Percentiles rank a stretch among this genome's conserved stretches.
Conservation (phyloP, 2,329 filamentous ascomycete genomes). For the Incumbomyces delicatus region DNA sequence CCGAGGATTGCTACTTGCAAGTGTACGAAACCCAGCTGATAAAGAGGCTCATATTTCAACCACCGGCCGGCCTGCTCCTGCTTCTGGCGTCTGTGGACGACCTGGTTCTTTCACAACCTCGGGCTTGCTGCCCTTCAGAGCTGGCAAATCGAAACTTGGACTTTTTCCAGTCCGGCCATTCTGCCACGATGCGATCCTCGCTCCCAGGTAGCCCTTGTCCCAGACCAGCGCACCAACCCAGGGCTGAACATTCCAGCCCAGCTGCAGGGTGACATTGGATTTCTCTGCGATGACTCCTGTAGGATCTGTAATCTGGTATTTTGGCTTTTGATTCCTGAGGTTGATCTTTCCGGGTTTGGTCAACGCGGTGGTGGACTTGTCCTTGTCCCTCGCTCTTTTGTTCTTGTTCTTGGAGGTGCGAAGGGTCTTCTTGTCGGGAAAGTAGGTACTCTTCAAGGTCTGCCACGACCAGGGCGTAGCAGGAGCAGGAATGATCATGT, state of each 20-base stretch:
- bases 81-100: constrained; percentile 15
- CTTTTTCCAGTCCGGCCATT: constrained; percentile 42
- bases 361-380: constrained; percentile 18
- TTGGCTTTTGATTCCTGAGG: constrained; percentile 77
- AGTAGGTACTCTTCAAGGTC: constrained; percentile 28
- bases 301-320: constrained; percentile 95
- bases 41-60: constrained; percentile 15
- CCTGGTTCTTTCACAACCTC: constrained; percentile 14
- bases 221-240: constrained; percentile 87
- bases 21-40: too few species aligned
- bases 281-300: constrained; percentile 65
- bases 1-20: too few species aligned
- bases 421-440: constrained; percentile 20
- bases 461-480: constrained; percentile 33
- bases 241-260: constrained; percentile 96
- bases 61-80: constrained; percentile 12
- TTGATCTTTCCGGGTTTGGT: constrained; percentile 53
- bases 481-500: constrained; percentile 73
- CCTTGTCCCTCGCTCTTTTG: constrained; percentile 11
- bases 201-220: constrained; percentile 44
- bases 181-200: constrained; percentile 41
- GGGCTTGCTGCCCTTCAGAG: constrained; percentile 36
- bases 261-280: constrained; percentile 62
- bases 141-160: constrained; percentile 46
- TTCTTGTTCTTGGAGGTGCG: constrained; percentile 16